A percentile compares a stretch with the other conserved stretches of the same genome.
phyloP scores from a whole-genome alignment of 768 basidiomycete species.

The Hygrocybe coccinea region DNA sequence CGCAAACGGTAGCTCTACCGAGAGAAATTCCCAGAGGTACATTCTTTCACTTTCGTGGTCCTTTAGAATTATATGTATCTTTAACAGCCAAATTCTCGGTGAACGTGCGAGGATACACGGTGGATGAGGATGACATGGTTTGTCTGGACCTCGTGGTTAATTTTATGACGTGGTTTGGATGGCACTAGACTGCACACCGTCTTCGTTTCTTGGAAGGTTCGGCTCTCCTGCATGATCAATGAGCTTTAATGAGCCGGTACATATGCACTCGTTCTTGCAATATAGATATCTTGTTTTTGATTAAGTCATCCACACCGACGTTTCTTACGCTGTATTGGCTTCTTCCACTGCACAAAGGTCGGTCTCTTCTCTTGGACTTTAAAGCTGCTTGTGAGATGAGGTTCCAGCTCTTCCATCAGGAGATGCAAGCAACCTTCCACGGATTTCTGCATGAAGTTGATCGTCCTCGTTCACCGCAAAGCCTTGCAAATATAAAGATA shows the following conservation, averaged over 20 bases:
- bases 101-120: constrained; percentile 62
- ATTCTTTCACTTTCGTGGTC: constrained; percentile 10
- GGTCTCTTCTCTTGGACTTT: background rate
- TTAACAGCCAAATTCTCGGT: constrained; percentile 78
- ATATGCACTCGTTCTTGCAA: background rate
- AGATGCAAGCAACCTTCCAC: background rate
- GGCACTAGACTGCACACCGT: constrained; percentile 15
- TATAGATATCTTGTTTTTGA: background rate
- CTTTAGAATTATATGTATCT: background rate
- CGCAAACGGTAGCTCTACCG: constrained; percentile 81
- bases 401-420: background rate
- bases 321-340: background rate
- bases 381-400: background rate
- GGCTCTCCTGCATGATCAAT: background rate
- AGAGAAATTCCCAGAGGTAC: constrained; percentile 83
- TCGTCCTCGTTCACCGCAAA: background rate
- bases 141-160: constrained; percentile 79
- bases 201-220: background rate
- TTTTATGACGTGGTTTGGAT: constrained; percentile 50
- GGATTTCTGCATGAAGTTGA: background rate
- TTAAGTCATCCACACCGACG: background rate
- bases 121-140: constrained; percentile 65
- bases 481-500: background rate
- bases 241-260: background rate
- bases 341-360: background rate